Conservation (phyloP, 108 stramenopile species). For the Fragilariopsis cylindrus region DNA sequence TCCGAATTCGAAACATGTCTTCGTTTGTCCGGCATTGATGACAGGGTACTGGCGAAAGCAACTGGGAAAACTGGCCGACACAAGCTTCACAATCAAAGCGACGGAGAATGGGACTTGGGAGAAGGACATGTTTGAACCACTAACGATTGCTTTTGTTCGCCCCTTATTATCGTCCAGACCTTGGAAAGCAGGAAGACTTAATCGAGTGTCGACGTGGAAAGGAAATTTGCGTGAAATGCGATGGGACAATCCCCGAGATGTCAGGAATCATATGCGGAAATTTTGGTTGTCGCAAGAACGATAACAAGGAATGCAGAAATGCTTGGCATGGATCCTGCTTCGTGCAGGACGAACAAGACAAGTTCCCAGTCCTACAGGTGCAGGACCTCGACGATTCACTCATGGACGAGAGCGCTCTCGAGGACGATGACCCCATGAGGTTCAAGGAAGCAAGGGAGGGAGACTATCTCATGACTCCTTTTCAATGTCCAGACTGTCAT, state of each 20-base stretch:
- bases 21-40: slow-evolving; percentile 49
- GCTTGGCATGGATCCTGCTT: slow-evolving; percentile 45
- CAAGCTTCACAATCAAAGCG: slow-evolving; percentile 16
- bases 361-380: background rate
- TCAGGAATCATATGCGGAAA: slow-evolving; percentile 49
- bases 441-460: slow-evolving; percentile 33
- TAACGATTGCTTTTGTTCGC: slow-evolving; percentile 30
- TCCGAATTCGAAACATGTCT: slow-evolving; percentile 25
- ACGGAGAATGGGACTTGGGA: slow-evolving; percentile 26
- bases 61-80: slow-evolving; percentile 25
- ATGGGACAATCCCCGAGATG: slow-evolving; percentile 11
- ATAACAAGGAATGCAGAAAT: slow-evolving; percentile 31
- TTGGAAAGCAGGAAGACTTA: slow-evolving; percentile 27
- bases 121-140: slow-evolving; percentile 32
- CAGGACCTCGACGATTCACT: background rate
- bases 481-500: slow-evolving; percentile 58
- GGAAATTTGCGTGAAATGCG: slow-evolving; percentile 37
- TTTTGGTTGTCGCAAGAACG: slow-evolving; percentile 26
- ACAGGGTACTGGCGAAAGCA: slow-evolving; percentile 34
- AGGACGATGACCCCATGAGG: slow-evolving; percentile 11
- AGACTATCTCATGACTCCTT: slow-evolving; percentile 38
- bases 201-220: slow-evolving; percentile 14
- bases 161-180: slow-evolving; percentile 23
- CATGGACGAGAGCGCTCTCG: background rate
- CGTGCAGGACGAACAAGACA: background rate